Evolutionary conservation across 805 yeast genomes (phyloP), one percentile per base, ranked within the genome.

Genomic region (Blastobotrys parvus): DNA sequence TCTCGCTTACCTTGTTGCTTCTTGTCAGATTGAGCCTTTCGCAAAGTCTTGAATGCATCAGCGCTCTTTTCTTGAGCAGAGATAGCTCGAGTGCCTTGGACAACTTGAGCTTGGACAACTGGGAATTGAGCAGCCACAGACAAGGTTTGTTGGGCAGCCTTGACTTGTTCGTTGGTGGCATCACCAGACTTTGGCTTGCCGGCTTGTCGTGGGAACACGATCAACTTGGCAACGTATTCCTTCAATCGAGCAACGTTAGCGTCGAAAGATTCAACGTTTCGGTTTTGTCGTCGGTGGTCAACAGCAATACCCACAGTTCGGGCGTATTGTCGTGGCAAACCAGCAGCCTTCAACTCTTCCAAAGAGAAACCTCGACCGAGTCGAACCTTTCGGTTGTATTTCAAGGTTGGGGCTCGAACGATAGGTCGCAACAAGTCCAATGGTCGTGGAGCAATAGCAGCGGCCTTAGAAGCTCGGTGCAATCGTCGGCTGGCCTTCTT

Each of bases 211-310:
- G 92, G 96, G 77, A 92, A 89, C 67, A 92, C 81, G 63, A 92
- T 89, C 71, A 92, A 79, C 75, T 90, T 89, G 65, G 94, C 75
- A 75, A 82, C 78, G 94, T 87, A 92, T 73, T 86, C 95, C 77
- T 85, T 75, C 71, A 92, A 82, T 80, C 98, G 87, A 70, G 80
- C 85, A 65, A 92, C 97, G 76, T 92, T 92, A 61, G 78, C 74
- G 69, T 90, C 92, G 62, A 88, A 86, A 66, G 84, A 88, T 78
- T 89, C 98, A 63, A 84, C 84, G 63, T 89, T 81, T 78, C 86
- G 89, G 94, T 92, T 92, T 70, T 82, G 90, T 77, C 98, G 89
- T 81, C 98, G 90, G 90, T 86, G 95, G 79, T 92, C 98, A 67
- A 90, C 97, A 62, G 98, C 87, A 65, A 92, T 86, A 73, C 98